These are phyloP conservation scores for Actinomortierella ambigua DNA, from an alignment of 371 early-diverging fungal species.

Conservation along the genomic window DNA sequence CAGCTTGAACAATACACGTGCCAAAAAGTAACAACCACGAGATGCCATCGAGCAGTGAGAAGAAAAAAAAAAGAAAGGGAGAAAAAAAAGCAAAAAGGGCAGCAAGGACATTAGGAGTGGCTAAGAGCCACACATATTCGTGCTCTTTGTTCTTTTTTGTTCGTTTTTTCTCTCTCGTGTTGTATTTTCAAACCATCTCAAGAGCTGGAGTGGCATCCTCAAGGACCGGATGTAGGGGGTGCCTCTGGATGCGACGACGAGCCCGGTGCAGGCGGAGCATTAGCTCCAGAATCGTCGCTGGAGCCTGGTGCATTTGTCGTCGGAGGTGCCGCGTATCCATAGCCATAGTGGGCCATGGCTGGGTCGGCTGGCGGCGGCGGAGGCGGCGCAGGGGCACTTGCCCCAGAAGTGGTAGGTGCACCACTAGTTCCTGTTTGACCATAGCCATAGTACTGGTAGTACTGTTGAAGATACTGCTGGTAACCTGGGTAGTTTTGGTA, in stretches of 20 bases:
- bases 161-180: background rate
- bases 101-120: background rate
- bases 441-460: constrained; percentile 47
- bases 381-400: constrained; percentile 19
- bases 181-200: too few relatives aligned
- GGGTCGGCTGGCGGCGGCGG: constrained; percentile 29
- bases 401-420: constrained; percentile 30
- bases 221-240: too few relatives aligned
- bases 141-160: background rate
- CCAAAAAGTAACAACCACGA: too few relatives aligned
- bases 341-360: constrained; percentile 48
- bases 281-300: too few relatives aligned
- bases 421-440: constrained; percentile 43
- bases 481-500: constrained; percentile 51
- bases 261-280: too few relatives aligned
- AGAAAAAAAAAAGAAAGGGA: constrained; percentile 4
- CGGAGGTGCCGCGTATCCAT: constrained; percentile 23
- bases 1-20: too few relatives aligned
- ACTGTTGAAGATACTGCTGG: constrained; percentile 46
- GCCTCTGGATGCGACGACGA: too few relatives aligned
- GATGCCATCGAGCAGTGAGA: too few relatives aligned
- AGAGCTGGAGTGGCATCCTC: too few relatives aligned
- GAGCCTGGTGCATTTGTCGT: too few relatives aligned
- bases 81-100: background rate
- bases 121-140: background rate